phyloP scores from a whole-genome alignment of 1,139 yeast species.

The Candida sp. region DNA sequence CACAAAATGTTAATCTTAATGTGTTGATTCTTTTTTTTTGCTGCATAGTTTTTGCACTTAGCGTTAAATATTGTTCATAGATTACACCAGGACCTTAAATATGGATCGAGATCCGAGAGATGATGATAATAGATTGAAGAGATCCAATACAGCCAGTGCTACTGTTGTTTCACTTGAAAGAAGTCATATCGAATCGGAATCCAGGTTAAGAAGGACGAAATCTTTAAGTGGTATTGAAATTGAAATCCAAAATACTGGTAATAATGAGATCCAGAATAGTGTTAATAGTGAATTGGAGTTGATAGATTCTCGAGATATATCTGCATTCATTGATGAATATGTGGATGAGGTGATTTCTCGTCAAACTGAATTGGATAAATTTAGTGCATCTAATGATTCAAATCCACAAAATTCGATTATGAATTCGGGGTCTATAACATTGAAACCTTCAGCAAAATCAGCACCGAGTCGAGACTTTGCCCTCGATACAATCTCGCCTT shows the following conservation, averaged over 20 bases:
- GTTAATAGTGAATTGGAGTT: neutral
- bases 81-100: neutral
- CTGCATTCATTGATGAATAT: neutral
- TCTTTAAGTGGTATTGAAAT: neutral
- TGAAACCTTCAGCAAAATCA: neutral
- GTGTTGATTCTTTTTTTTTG: neutral
- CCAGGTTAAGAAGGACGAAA: neutral
- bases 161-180: neutral
- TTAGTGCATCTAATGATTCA: neutral
- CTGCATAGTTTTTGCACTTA: neutral
- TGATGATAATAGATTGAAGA: neutral
- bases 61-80: neutral
- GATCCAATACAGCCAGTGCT: neutral
- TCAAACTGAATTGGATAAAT: neutral
- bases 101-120: neutral
- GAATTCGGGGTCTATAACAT: neutral
- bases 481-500: neutral
- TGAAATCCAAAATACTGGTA: neutral
- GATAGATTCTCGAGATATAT: neutral
- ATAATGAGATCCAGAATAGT: neutral
- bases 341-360: neutral
- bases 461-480: neutral
- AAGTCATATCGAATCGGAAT: neutral
- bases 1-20: constrained; percentile 14
- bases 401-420: neutral